Conservation (phyloP, 768 basidiomycete species). For the Leccinum sublutescens region DNA sequence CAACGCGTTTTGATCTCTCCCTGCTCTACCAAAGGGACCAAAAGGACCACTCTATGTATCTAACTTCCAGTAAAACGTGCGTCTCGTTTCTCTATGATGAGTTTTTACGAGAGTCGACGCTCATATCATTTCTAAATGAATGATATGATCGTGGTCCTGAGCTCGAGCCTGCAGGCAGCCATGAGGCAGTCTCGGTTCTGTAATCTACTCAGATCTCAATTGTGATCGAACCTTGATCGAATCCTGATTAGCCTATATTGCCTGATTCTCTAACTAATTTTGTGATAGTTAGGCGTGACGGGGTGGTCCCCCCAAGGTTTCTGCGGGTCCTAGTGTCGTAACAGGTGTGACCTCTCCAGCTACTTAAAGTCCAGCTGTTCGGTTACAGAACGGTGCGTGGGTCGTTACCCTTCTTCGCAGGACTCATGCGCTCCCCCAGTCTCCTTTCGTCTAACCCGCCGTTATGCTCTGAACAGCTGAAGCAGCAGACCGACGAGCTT, state of each 20-base stretch:
- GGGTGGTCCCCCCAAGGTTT: too few species aligned
- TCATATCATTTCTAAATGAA: background rate
- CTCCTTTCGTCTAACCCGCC: background rate
- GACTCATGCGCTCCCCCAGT: background rate
- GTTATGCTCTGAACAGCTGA: constrained; percentile 1
- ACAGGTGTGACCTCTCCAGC: background rate
- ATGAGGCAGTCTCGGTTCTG: too few species aligned
- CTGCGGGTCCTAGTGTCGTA: too few species aligned
- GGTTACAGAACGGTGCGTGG: too few species aligned
- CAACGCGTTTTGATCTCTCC: too few species aligned
- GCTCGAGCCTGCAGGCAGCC: too few species aligned
- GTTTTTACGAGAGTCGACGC: background rate
- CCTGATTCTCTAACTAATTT: too few species aligned
- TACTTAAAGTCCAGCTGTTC: background rate
- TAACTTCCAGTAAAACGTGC: background rate
- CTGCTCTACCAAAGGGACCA: background rate
- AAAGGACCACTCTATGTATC: background rate
- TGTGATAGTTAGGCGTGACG: too few species aligned
- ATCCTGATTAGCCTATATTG: too few species aligned
- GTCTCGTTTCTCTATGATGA: background rate
- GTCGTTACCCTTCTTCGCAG: background rate
- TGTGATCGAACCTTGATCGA: too few species aligned
- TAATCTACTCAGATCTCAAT: too few species aligned
- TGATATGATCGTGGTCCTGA: too few species aligned
- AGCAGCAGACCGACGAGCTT: background rate